phyloP scores from a whole-genome alignment of 225 moss, liverwort and hornwort species.

The Bryum argenteum region DNA sequence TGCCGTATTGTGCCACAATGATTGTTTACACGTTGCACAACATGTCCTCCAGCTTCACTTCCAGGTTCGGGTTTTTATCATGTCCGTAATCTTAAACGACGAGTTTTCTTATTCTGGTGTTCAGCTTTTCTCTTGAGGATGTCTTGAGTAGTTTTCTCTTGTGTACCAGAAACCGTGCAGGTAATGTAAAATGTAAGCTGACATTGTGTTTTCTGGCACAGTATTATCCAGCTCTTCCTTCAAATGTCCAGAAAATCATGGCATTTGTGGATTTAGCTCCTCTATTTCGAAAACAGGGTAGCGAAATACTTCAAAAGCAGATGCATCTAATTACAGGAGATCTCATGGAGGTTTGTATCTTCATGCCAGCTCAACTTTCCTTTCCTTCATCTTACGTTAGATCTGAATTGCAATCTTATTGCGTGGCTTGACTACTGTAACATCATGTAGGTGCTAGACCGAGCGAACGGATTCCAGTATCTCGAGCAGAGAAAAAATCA shows the following conservation, averaged over 20 bases:
- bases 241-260: slow-evolving; percentile 67
- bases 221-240: slow-evolving; percentile 70
- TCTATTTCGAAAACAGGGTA: slow-evolving; percentile 75
- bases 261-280: slow-evolving; percentile 82
- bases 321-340: slow-evolving; percentile 57
- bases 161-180: slow-evolving; percentile 20
- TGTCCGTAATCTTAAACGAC: slow-evolving; percentile 5
- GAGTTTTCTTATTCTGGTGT: not conserved
- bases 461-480: slow-evolving; percentile 71
- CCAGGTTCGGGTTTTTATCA: slow-evolving; percentile 58
- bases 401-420: slow-evolving; percentile 9
- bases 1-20: slow-evolving; percentile 83
- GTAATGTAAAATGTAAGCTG: slow-evolving; percentile 15
- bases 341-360: slow-evolving; percentile 57
- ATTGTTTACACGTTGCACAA: slow-evolving; percentile 85
- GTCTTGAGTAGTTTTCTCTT: not conserved
- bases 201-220: slow-evolving; percentile 47
- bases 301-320: slow-evolving; percentile 73
- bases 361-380: not conserved
- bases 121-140: not conserved
- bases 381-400: slow-evolving; percentile 13
- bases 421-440: slow-evolving; percentile 7
- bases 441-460: slow-evolving; percentile 63
- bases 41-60: slow-evolving; percentile 70
- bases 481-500: slow-evolving; percentile 69